A percentile compares a stretch with the other conserved stretches of the same genome.
phyloP scores from a whole-genome alignment of 2,329 filamentous ascomycete species.

The Lasiodiplodia theobromae region DNA sequence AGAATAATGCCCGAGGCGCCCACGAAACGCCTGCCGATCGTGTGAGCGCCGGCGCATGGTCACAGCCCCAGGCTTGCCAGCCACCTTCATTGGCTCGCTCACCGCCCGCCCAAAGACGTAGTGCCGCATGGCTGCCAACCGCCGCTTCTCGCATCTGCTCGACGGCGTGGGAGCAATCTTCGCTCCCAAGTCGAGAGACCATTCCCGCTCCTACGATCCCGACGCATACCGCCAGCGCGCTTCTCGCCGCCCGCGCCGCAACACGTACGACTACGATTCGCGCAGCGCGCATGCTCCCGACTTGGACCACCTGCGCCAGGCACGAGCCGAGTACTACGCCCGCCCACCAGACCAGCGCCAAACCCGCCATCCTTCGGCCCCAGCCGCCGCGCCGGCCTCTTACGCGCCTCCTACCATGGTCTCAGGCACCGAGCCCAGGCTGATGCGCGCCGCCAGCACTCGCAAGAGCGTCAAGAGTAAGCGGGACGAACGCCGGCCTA shows the following conservation, averaged over 20 bases:
- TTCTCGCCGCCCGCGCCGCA: conserved; percentile 21
- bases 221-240: neutral
- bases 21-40: neutral
- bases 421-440: conserved; percentile 39
- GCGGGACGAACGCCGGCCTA: conserved; percentile 35
- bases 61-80: conserved; percentile 3
- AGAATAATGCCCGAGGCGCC: neutral
- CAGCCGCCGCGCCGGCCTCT: neutral
- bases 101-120: conserved; percentile 21
- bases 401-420: neutral
- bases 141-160: conserved; percentile 6
- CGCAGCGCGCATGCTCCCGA: conserved; percentile 36
- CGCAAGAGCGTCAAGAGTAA: conserved; percentile 32
- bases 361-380: conserved; percentile 24
- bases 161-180: conserved; percentile 27
- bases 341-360: conserved; percentile 37
- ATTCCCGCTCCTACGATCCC: neutral
- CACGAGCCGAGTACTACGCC: conserved; percentile 48
- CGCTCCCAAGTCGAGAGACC: conserved; percentile 7
- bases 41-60: conserved; percentile 22
- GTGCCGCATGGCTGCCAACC: conserved; percentile 11
- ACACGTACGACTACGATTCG: neutral
- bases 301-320: conserved; percentile 49
- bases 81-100: conserved; percentile 27
- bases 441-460: conserved; percentile 32